Base-by-base conservation (phyloP, 768 basidiomycete genomes). In the Lactarius hengduanensis region DNA sequence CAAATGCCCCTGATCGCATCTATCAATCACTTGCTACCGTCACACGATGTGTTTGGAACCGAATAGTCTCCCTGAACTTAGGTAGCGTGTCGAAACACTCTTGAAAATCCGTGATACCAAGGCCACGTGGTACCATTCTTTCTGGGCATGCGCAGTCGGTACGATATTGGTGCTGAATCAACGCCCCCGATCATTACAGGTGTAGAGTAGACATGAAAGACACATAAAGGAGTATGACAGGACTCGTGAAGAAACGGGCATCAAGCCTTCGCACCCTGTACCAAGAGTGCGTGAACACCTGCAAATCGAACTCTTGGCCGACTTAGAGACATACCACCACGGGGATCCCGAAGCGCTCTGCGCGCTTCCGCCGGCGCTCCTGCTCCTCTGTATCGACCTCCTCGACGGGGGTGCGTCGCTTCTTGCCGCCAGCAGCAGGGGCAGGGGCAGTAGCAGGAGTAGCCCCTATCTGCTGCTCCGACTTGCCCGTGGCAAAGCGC, bases 401-500 rank as follows among this genome's bases (percentile, higher is more conserved):
- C 38, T 66, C 72, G 7, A 83, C 78, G 15, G 71, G 78, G 9
- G 77, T 74, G 18, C 70, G 26, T 6, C 79, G 74, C 71, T 81
- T 81, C 59, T 68, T 69, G 32, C 69, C 62, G 28, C 53, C 10
- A 11, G 47, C 64, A 28, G 68, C 61, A 2, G 57, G 62, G n/a
- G 60, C 61, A 2, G 57, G 62, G n/a, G 60, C 43, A n/a, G n/a
- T 0, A 10, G 13, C 58, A 18, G 66, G 32, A 0, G 59, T 7
- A 13, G 61, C 57, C 15, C 50, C 63, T 28, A 61, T 54, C 26
- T 38, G 63, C 63, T 55, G 66, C 68, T 66, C 28, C 1, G 47
- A 28, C 20, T 58, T 64, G 36, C 41, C 11, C 0, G 64, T 64
- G 7, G 85, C 86, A 71, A 89, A 91, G 3, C 88, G 84, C 28